phyloP scores from a whole-genome alignment of 2,329 filamentous ascomycete species.

The Xylariaceae sp. region DNA sequence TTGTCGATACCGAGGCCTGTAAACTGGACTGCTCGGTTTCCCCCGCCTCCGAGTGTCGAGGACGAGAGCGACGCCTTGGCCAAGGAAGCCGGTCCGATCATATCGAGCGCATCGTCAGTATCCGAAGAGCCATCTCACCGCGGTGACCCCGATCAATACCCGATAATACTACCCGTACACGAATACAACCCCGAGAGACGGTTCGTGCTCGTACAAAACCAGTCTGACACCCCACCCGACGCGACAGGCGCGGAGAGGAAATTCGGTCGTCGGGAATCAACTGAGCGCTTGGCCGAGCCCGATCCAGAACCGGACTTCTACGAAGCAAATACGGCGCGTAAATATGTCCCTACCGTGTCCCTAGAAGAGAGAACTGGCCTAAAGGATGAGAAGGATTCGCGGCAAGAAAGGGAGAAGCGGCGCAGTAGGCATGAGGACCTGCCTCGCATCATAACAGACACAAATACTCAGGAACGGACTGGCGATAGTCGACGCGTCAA shows the following conservation, averaged over 20 bases:
- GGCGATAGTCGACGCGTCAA: slow-evolving; percentile 22
- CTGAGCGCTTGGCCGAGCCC: slow-evolving; percentile 15
- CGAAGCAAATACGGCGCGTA: slow-evolving; percentile 39
- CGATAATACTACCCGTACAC: slow-evolving; percentile 59
- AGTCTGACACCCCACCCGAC: slow-evolving; percentile 28
- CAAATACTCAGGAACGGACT: slow-evolving; percentile 11
- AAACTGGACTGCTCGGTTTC: slow-evolving; percentile 22
- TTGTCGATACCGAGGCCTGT: slow-evolving; percentile 28
- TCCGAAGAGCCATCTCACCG: slow-evolving; percentile 55
- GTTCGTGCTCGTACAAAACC: slow-evolving; percentile 52
- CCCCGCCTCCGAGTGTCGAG: slow-evolving; percentile 62
- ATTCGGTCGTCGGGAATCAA: slow-evolving; percentile 15
- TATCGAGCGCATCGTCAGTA: slow-evolving; percentile 30
- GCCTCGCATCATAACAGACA: slow-evolving; percentile 29
- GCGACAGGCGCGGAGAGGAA: slow-evolving; percentile 18
- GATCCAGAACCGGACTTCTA: slow-evolving; percentile 27
- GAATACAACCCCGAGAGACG: slow-evolving; percentile 58
- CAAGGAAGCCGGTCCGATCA: slow-evolving; percentile 48
- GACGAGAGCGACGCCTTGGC: slow-evolving; percentile 60
- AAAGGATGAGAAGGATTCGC: slow-evolving; percentile 20
- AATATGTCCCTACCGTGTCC: slow-evolving; percentile 31
- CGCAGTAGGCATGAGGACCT: slow-evolving; percentile 26
- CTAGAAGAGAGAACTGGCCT: slow-evolving; percentile 25
- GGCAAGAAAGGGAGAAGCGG: slow-evolving; percentile 20
- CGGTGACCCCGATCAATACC: slow-evolving; percentile 63